Percentiles rank a stretch among this genome's conserved stretches.
phyloP scores from a whole-genome alignment of 768 basidiomycete genomes.

The Cystobasidiopsis lactophilus region DNA sequence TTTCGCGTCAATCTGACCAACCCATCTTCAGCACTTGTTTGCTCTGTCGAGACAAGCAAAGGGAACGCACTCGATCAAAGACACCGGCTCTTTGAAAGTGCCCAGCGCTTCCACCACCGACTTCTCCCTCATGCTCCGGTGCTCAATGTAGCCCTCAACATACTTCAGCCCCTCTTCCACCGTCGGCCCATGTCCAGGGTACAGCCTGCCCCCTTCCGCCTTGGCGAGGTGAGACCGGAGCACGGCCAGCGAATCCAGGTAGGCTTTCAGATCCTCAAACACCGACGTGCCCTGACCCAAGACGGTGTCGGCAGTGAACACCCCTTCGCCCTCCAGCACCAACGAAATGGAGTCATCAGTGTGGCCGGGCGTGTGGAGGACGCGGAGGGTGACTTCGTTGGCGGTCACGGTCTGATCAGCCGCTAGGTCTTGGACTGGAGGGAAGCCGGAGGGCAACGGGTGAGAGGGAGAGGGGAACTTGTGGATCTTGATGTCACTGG shows the following conservation, averaged over 20 bases:
- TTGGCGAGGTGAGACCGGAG: background rate
- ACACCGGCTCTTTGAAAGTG: background rate
- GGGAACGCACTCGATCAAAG: conserved; percentile 3
- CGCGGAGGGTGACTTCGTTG: conserved; percentile 30
- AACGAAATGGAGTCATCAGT: conserved; percentile 67
- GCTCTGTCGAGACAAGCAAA: background rate
- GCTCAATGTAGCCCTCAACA: conserved; percentile 51
- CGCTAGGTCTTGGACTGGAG: background rate
- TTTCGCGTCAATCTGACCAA: conserved; percentile 39
- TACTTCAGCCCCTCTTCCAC: conserved; percentile 39
- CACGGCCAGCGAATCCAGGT: conserved; percentile 38
- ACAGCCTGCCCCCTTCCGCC: conserved; percentile 28
- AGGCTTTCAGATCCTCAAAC: conserved; percentile 58
- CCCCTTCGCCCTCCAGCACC: conserved; percentile 41
- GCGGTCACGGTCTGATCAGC: conserved; percentile 20
- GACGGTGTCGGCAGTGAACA: conserved; percentile 80
- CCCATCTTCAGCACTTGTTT: conserved; percentile 26
- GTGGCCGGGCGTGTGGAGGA: conserved; percentile 76
- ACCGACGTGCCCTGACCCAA: conserved; percentile 76
- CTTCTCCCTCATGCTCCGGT: conserved; percentile 56
- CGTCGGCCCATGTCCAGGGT: conserved; percentile 74
- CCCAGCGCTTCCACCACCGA: conserved; percentile 36
- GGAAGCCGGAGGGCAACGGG: background rate
- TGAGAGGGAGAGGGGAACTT: conserved; percentile 21
- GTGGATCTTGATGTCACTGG: conserved; percentile 27